phyloP scores from a whole-genome alignment of 1,284 basidiomycete genomes.

The Papiliotrema terrestris region DNA sequence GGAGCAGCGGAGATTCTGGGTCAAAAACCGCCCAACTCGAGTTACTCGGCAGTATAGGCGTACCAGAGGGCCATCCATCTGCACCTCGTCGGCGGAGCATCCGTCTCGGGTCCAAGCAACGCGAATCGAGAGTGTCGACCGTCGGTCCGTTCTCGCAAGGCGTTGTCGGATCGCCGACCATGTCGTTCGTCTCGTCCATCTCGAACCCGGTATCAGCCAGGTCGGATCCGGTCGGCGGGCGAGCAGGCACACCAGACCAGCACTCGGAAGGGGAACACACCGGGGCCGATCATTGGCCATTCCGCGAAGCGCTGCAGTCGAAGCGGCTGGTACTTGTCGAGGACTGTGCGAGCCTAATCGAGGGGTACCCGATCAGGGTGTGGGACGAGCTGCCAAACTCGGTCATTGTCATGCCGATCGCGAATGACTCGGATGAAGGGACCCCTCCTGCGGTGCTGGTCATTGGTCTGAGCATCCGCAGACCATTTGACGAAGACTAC shows the following conservation, averaged over 20 bases:
- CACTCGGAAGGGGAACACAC: constrained; percentile 2
- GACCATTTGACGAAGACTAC: constrained; percentile 46
- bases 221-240: not conserved
- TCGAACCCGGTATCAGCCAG: constrained; percentile 8
- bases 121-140: constrained; percentile 5
- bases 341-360: constrained; percentile 36
- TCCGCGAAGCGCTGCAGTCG: constrained; percentile 34
- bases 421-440: constrained; percentile 38
- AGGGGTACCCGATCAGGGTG: constrained; percentile 35
- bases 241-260: not conserved
- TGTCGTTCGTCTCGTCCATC: constrained; percentile 29
- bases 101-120: constrained; percentile 6
- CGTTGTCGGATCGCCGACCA: constrained; percentile 27
- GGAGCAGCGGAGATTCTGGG: not conserved
- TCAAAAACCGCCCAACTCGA: constrained; percentile 8
- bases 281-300: constrained; percentile 30
- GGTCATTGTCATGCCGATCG: constrained; percentile 48
- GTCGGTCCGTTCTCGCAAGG: constrained; percentile 14
- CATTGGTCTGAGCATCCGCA: constrained; percentile 44
- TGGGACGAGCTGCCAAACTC: constrained; percentile 47
- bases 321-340: constrained; percentile 38
- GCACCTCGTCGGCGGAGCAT: constrained; percentile 19
- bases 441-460: constrained; percentile 43
- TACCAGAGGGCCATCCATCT: constrained; percentile 38
- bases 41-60: constrained; percentile 36